Evolutionary conservation across 2,329 filamentous ascomycete genomes (phyloP).

Genomic region (Cladosporium velox): DNA sequence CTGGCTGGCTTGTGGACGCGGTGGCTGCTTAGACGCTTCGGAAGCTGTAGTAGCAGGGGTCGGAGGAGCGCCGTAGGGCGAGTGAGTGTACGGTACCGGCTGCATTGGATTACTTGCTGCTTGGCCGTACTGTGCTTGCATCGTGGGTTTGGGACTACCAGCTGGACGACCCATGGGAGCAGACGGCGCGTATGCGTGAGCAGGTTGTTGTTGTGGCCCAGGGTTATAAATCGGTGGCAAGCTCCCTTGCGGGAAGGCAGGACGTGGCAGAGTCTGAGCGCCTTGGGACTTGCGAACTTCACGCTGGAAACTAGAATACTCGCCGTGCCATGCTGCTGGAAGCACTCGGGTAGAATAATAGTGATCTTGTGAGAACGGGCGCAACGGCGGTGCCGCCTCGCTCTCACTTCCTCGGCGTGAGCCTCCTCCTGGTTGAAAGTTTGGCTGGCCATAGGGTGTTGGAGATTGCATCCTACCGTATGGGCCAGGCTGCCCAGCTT

Average conservation of each 20-base stretch:
- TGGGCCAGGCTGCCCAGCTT: constrained; percentile 21
- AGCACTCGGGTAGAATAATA: constrained; percentile 41
- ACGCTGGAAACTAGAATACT: constrained; percentile 38
- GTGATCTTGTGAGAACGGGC: constrained; percentile 39
- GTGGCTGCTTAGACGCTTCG: constrained; percentile 29
- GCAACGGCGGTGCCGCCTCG: constrained; percentile 29
- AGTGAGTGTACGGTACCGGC: constrained; percentile 26
- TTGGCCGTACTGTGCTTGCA: background rate
- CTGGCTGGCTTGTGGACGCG: constrained; percentile 37
- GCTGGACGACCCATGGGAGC: background rate
- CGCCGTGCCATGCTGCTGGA: constrained; percentile 39
- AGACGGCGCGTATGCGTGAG: constrained; percentile 3
- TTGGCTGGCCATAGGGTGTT: constrained; percentile 1
- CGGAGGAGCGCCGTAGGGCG: constrained; percentile 35
- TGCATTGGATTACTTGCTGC: constrained; percentile 14
- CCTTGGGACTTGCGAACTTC: constrained; percentile 35
- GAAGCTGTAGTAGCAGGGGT: constrained; percentile 39
- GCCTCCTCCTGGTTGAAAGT: background rate
- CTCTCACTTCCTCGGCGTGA: constrained; percentile 8
- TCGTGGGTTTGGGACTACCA: constrained; percentile 3
- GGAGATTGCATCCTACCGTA: background rate
- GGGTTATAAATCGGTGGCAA: constrained; percentile 32
- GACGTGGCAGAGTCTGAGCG: constrained; percentile 33
- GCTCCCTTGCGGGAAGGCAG: constrained; percentile 28
- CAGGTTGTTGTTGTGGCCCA: constrained; percentile 25